Evolutionary conservation across 257 asterid genomes (phyloP), one percentile per base, ranked within the genome.

Genomic region (Catharanthus roseus): DNA sequence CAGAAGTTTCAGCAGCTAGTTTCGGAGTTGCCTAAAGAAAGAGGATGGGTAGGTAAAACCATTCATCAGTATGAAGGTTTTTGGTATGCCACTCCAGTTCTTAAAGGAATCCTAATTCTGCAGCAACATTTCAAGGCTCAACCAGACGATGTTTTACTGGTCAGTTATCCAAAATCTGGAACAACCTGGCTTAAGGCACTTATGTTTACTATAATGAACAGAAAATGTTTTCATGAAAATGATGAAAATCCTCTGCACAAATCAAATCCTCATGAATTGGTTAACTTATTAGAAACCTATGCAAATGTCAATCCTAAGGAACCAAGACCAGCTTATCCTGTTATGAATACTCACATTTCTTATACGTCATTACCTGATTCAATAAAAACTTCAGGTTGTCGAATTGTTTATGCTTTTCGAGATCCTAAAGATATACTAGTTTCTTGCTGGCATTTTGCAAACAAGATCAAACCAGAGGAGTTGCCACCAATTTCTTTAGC

Each of bases 401-500:
- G 77, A 6, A 66, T 80, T 21, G 68, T 80, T 5, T 80, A 80
- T 15, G 66, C 67, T 31, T 69, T 63, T 69, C 80, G 81, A 0
- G 77, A 77, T 49, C 77, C 81, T 1, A 87, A 85, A 33, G 92
- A 87, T 64, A 86, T 85, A 19, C 66, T 87, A 6, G 57, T 78
- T 28, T 85, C 88, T 0, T 72, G 72, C 4, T 87, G 92, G 88
- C 85, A 87, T 56, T 85, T 81, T 7, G 49, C 76, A 33, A 80
- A 81, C 64, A 82, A 73, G 75, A 67, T 78, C 72, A 73, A 49
- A 36, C 65, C 80, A 42, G 79, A 74, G 1, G 7, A n/a, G 1
- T 42, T 75, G 15, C 72, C 67, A 6, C 76, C 72, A 0, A 49
- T 86, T 74, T 77, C 81, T 6, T 72, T 86, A 0, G 80, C 49